A percentile compares a stretch with the other conserved stretches of the same genome.
These are phyloP conservation scores for Inga laurina DNA, from an alignment of 306 rosid genomes.

Conservation along the genomic window DNA sequence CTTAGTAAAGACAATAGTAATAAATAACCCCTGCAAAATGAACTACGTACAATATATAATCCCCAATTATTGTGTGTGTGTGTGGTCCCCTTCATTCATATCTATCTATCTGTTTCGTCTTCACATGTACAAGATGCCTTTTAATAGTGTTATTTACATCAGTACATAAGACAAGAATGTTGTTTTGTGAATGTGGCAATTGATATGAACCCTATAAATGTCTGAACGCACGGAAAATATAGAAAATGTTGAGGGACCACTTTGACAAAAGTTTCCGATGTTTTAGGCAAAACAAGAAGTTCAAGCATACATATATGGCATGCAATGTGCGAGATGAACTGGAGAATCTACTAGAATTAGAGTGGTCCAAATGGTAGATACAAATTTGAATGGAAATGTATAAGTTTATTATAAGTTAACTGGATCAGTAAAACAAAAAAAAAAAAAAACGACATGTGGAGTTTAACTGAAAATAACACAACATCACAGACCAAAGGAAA, in stretches of 20 bases:
- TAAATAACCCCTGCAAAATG: background rate
- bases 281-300: background rate
- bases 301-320: no score
- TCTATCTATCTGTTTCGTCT: background rate
- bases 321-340: background rate
- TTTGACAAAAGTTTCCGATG: background rate
- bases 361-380: background rate
- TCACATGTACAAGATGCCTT: constrained; percentile 12
- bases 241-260: constrained; percentile 18
- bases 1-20: background rate
- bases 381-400: background rate
- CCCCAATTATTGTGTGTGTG: background rate
- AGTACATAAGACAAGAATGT: background rate
- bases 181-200: background rate
- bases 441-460: no score
- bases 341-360: background rate
- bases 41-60: background rate
- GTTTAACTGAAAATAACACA: background rate
- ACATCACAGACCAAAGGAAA: no score
- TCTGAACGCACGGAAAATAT: background rate
- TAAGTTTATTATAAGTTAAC: no score
- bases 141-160: background rate
- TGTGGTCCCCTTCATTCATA: background rate
- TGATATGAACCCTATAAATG: background rate
- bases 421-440: no score